Base-by-base conservation (phyloP, 768 basidiomycete species). In the Psilocybe tampanensis region DNA sequence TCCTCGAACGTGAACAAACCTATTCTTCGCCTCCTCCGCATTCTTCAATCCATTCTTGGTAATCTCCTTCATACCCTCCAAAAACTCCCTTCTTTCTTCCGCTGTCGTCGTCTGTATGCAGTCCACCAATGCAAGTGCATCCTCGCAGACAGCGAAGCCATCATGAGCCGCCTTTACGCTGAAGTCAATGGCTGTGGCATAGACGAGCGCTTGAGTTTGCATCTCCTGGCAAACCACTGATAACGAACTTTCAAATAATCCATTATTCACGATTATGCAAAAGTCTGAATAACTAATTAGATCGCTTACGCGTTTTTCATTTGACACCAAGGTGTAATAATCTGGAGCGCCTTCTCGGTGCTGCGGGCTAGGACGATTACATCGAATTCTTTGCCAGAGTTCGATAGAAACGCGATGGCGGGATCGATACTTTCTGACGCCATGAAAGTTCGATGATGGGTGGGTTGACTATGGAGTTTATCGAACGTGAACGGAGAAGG, bases 271-370 rank as follows among this genome's bases (percentile, higher is more conserved):
- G 8, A 11, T 34, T 6, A 9, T 22, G 19, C 32, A 22, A 44
- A 17, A n/a, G 22, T 18, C 13, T 24, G 19, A 44, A 56, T 18
- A 12, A 44, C 21, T 24, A 13, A n/a, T 7, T 21, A n/a, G 2
- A 42, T 8, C 11, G 9, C 58, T 33, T 44, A 52, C 58, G 47
- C 15, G 6, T 54, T 34, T 21, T 34, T 21, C 23, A 60, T 47
- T n/a, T 53, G 52, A 39, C 60, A 64, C 63, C 63, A 64, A 21
- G 57, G 63, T 42, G 59, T 50, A 17, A 61, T 61, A 4, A 60
- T 59, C 34, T 56, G 50, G 17, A 60, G 45, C 12, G 63, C 60
- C 42, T 54, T 57, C 18, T 61, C 47, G 2, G 63, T 64, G 8
- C 54, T 55, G 12, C 50, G 44, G 7, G 63, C 63, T 12, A 64